Conservation (phyloP, 2,329 filamentous ascomycete species). For the Fusarium pininemorale region DNA sequence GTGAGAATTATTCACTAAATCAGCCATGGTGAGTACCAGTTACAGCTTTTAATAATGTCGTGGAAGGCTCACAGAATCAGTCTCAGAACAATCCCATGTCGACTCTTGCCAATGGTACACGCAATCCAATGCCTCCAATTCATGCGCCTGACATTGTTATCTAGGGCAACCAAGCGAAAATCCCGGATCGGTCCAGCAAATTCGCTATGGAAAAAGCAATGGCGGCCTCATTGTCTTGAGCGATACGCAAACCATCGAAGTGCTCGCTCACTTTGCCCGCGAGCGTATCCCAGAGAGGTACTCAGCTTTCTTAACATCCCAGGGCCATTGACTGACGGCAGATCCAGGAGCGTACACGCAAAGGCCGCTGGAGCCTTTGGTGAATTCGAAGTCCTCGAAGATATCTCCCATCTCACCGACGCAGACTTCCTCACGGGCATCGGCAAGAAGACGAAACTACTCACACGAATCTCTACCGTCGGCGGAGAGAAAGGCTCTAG, state of each 20-base stretch:
- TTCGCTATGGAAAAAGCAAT: constrained; percentile 40
- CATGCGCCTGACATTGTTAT: not conserved
- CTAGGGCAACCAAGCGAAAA: constrained; percentile 39
- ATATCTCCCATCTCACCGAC: constrained; percentile 17
- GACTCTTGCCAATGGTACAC: constrained; percentile 26
- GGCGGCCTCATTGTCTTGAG: constrained; percentile 56
- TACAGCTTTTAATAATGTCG: too few species aligned
- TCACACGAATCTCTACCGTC: constrained; percentile 50
- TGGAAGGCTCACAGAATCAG: not conserved
- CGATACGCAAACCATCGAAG: constrained; percentile 64
- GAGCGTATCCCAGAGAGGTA: constrained; percentile 66
- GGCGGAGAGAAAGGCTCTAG: constrained; percentile 70
- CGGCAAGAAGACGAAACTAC: constrained; percentile 9
- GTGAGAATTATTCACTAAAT: not conserved
- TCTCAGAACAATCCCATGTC: not conserved
- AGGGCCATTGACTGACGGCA: accelerated
- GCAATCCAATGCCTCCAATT: accelerated
- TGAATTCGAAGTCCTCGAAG: constrained; percentile 16
- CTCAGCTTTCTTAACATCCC: accelerated
- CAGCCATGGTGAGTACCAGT: not conserved
- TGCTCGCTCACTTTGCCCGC: constrained; percentile 65
- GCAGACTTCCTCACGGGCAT: constrained; percentile 8
- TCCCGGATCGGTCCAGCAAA: constrained; percentile 33
- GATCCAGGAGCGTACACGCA: constrained; percentile 5
- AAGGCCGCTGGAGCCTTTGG: constrained; percentile 22